Percentiles rank a stretch among this genome's conserved stretches.
These are phyloP conservation scores for Sphagnum contortum DNA, from an alignment of 225 moss, liverwort and hornwort genomes.

Conservation along the genomic window DNA sequence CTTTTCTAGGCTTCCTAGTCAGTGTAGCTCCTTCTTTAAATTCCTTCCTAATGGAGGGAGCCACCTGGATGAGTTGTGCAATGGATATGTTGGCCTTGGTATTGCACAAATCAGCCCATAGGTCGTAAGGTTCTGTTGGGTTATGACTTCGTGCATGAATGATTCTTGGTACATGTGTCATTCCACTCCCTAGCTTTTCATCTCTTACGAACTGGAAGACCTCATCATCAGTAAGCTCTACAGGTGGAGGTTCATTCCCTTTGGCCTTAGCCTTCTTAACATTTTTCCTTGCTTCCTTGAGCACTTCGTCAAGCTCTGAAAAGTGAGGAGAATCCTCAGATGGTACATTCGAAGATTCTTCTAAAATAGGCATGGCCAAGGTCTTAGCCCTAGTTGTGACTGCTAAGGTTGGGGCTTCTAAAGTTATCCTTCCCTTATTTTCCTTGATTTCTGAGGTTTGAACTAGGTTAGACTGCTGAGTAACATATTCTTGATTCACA, in stretches of 20 bases:
- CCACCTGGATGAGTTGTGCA: constrained; percentile 3
- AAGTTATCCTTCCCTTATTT: no score
- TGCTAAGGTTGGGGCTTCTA: no score
- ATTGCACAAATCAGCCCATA: constrained; percentile 2
- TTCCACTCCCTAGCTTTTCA: not conserved
- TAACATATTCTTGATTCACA: no score
- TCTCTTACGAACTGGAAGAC: not conserved
- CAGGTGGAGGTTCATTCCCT: not conserved
- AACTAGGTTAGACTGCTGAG: no score
- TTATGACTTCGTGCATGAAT: not conserved
- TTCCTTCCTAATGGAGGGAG: constrained; percentile 4
- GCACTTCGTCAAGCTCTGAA: no score
- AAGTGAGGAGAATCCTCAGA: no score
- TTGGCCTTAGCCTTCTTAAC: not conserved
- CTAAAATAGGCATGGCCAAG: no score
- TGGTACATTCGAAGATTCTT: no score
- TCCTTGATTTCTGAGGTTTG: no score
- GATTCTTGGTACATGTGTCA: not conserved
- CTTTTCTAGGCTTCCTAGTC: not conserved
- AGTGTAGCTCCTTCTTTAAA: constrained; percentile 5
- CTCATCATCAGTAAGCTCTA: not conserved
- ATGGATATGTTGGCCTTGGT: constrained; percentile 3
- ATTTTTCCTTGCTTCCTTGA: not conserved
- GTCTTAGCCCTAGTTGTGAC: no score
- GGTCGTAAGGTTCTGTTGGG: not conserved